A percentile compares a stretch with the other conserved stretches of the same genome.
Conservation (phyloP, 1,139 yeast genomes). For the Meyerozyma carpophila region DNA sequence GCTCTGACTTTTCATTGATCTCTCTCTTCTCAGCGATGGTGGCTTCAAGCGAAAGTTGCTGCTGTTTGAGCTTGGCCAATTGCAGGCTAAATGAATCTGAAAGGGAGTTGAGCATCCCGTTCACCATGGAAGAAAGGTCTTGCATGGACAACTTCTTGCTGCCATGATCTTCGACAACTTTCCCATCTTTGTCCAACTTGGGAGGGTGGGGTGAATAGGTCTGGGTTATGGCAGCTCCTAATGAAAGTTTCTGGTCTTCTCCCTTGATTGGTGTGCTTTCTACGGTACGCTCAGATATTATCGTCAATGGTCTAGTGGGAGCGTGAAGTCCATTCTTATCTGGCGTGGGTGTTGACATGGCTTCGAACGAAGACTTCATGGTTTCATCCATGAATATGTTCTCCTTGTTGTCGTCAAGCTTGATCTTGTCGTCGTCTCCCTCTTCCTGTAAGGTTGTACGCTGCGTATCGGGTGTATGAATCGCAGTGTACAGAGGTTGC, state of each 20-base stretch:
- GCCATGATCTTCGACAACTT: slow-evolving; percentile 12
- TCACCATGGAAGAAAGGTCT: slow-evolving; percentile 34
- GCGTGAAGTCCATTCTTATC: slow-evolving; percentile 2
- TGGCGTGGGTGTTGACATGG: slow-evolving; percentile 24
- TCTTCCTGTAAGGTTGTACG: slow-evolving; percentile 42
- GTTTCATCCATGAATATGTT: slow-evolving; percentile 33
- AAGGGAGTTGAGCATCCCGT: slow-evolving; percentile 40
- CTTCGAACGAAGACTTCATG: slow-evolving; percentile 12
- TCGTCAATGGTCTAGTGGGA: slow-evolving; percentile 30
- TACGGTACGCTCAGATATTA: slow-evolving; percentile 31
- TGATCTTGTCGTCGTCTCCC: slow-evolving; percentile 19
- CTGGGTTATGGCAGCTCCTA: slow-evolving; percentile 4
- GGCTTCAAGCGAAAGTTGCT: slow-evolving; percentile 15
- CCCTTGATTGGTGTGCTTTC: slow-evolving; percentile 25
- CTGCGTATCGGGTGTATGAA: slow-evolving; percentile 46
- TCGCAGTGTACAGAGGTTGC: slow-evolving; percentile 20
- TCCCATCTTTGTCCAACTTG: slow-evolving; percentile 26
- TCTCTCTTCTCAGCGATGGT: slow-evolving; percentile 16
- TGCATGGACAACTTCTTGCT: slow-evolving; percentile 19
- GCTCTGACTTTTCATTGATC: slow-evolving; percentile 11
- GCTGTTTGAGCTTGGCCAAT: slow-evolving; percentile 16
- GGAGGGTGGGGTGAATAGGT: slow-evolving; percentile 33
- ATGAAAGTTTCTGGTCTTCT: slow-evolving; percentile 10
- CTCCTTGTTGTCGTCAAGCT: slow-evolving; percentile 37
- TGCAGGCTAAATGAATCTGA: slow-evolving; percentile 34